A percentile compares a stretch with the other conserved stretches of the same genome.
Conservation (phyloP, 139 green algal species). For the Ostreobium quekettii region DNA sequence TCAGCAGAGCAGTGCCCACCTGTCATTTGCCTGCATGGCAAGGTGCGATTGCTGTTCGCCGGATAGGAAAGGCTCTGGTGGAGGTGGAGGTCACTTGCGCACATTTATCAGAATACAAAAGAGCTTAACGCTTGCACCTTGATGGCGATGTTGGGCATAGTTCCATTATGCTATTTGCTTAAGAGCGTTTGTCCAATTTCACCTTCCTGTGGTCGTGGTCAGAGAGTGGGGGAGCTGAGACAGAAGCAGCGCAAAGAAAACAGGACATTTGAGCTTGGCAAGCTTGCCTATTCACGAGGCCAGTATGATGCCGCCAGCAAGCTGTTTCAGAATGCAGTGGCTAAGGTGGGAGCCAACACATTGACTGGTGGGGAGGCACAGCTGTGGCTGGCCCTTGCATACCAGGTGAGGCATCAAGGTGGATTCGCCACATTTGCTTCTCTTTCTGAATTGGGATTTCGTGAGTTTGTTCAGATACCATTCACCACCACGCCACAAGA, state of each 20-base stretch:
- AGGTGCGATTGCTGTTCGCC: too few species aligned
- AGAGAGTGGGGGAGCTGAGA: slow-evolving; percentile 13
- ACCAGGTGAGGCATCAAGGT: slow-evolving; percentile 40
- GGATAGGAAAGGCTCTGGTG: too few species aligned
- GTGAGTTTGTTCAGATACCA: not conserved
- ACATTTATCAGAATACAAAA: too few species aligned
- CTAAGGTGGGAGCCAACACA: slow-evolving; percentile 42
- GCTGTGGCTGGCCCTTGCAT: slow-evolving; percentile 78
- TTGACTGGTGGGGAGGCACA: slow-evolving; percentile 66
- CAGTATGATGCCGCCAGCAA: slow-evolving; percentile 42
- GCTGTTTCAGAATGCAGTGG: slow-evolving; percentile 50
- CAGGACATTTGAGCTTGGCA: slow-evolving; percentile 23
- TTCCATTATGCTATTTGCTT: slow-evolving; percentile 20
- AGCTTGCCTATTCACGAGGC: slow-evolving; percentile 40
- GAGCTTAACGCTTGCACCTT: not conserved
- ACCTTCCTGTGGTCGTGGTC: not conserved
- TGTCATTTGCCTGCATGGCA: too few species aligned
- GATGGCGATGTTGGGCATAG: slow-evolving; percentile 24
- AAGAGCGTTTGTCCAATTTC: slow-evolving; percentile 20
- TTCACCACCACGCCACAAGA: too few species aligned
- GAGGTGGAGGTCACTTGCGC: too few species aligned
- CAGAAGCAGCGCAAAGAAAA: slow-evolving; percentile 14
- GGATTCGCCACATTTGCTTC: not conserved
- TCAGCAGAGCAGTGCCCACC: too few species aligned
- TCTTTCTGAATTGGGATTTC: not conserved